These are phyloP conservation scores for Camellia oleifera DNA, from an alignment of 179 eudicot genomes.

Conservation along the genomic window DNA sequence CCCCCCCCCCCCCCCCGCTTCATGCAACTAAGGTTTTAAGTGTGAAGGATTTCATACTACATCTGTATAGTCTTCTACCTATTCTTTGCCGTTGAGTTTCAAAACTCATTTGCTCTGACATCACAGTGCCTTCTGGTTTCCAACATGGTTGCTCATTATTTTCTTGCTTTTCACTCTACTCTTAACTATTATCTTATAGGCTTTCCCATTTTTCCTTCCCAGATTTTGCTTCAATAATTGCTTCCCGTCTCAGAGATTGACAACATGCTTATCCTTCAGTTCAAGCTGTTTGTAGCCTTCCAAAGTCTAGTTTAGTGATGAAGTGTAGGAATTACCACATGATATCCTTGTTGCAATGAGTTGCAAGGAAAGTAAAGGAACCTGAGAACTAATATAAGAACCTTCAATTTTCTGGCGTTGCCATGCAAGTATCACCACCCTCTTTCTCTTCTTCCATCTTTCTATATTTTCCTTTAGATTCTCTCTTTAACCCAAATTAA, in stretches of 20 bases:
- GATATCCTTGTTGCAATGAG: too few species aligned
- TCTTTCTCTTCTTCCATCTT: too few species aligned
- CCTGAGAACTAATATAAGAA: too few species aligned
- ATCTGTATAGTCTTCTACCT: not conserved
- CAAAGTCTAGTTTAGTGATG: not conserved
- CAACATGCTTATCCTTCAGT: not conserved
- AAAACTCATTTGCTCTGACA: not conserved
- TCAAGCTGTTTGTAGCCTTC: not conserved
- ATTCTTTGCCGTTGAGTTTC: not conserved
- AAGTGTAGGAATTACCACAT: not conserved
- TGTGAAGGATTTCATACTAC: not conserved
- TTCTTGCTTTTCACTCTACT: not conserved
- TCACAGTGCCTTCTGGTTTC: not conserved
- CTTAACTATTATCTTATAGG: not conserved
- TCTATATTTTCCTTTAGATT: too few species aligned
- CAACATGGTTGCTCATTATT: not conserved
- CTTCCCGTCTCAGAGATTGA: too few species aligned
- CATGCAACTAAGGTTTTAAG: too few species aligned
- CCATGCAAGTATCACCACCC: too few species aligned
- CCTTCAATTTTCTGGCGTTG: too few species aligned
- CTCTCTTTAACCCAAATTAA: too few species aligned
- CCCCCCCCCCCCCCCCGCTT: too few species aligned
- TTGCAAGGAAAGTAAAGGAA: too few species aligned
- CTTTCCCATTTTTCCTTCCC: not conserved
- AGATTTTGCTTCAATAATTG: too few species aligned